These are phyloP conservation scores for Arabidopsis hybrid DNA, from an alignment of 441 rosid genomes.

Conservation along the genomic window DNA sequence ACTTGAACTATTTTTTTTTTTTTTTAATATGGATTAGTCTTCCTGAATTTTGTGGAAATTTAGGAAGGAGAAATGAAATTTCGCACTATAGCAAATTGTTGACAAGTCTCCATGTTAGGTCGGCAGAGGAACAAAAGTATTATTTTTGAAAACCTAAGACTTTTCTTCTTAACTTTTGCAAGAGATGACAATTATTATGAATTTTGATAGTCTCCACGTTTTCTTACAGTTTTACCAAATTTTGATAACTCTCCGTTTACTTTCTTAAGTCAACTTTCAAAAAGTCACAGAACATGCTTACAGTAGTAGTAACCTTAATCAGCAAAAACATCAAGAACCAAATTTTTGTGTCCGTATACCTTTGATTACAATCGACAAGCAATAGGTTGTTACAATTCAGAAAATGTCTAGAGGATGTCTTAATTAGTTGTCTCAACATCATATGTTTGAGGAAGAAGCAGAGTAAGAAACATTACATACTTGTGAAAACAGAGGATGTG, in stretches of 20 bases:
- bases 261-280: background rate
- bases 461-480: background rate
- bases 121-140: background rate
- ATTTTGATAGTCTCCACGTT: background rate
- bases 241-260: background rate
- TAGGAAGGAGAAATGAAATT: background rate
- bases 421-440: background rate
- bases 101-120: background rate
- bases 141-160: background rate
- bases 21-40: background rate
- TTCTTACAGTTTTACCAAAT: too few relatives aligned
- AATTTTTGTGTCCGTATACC: background rate
- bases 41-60: background rate
- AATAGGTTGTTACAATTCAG: background rate
- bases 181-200: background rate
- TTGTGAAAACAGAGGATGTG: background rate
- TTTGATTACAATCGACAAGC: background rate
- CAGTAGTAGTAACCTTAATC: too few relatives aligned
- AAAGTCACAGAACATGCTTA: background rate
- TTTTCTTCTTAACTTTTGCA: background rate
- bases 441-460: background rate
- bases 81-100: background rate
- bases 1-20: background rate
- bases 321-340: background rate
- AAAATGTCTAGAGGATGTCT: background rate